Evolutionary conservation across 1,139 yeast genomes (phyloP).

Genomic region (Saccharomycopsis hybrid): DNA sequence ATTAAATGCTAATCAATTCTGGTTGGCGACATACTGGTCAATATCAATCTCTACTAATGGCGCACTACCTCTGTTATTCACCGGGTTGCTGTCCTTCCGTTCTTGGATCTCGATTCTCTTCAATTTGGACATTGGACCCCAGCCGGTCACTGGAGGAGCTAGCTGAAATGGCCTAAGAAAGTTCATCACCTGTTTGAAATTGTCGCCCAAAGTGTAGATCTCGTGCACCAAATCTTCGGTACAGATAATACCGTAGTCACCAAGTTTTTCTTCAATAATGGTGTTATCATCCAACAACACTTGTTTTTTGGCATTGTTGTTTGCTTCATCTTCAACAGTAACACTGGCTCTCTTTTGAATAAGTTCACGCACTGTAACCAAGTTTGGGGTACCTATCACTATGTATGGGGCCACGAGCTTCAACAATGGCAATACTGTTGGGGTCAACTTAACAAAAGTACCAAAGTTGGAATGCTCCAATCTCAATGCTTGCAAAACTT

Average conservation of each 20-base stretch:
- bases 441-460: constrained; percentile 59
- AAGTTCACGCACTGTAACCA: constrained; percentile 61
- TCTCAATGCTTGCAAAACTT: constrained; percentile 52
- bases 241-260: constrained; percentile 66
- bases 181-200: constrained; percentile 49
- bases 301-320: constrained; percentile 30
- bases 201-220: constrained; percentile 53
- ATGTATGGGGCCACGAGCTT: constrained; percentile 66
- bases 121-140: constrained; percentile 44
- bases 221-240: constrained; percentile 75
- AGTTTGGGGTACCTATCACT: constrained; percentile 66
- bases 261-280: constrained; percentile 65
- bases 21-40: constrained; percentile 56
- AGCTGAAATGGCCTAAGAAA: constrained; percentile 68
- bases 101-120: constrained; percentile 33
- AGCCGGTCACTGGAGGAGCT: constrained; percentile 65
- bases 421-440: constrained; percentile 50
- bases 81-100: constrained; percentile 36
- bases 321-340: constrained; percentile 33
- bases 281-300: constrained; percentile 64
- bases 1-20: constrained; percentile 35
- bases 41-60: constrained; percentile 59
- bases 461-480: constrained; percentile 57
- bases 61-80: constrained; percentile 58
- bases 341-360: constrained; percentile 72